phyloP scores from a whole-genome alignment of 371 early-diverging fungal genomes.

The Entomophthora muscae region DNA sequence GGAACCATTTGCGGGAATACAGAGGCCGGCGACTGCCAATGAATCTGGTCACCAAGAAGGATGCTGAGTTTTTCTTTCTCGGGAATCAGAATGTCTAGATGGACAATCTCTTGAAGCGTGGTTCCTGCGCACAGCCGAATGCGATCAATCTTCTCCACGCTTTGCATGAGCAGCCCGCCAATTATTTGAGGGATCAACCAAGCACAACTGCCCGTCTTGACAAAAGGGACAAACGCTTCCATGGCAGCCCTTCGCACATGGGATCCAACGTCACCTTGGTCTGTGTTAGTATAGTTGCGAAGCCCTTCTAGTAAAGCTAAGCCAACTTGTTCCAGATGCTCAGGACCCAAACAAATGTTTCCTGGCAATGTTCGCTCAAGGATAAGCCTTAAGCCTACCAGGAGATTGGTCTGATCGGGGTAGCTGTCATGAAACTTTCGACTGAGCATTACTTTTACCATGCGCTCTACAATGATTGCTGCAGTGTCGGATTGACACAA shows the following conservation, averaged over 20 bases:
- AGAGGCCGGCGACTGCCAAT: neutral
- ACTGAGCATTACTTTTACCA: neutral
- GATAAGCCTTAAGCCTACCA: neutral
- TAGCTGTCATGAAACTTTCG: neutral
- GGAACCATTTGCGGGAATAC: neutral
- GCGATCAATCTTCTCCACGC: slow-evolving; percentile 5
- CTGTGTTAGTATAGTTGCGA: slow-evolving; percentile 58
- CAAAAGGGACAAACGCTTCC: slow-evolving; percentile 20
- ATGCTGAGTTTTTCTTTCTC: neutral
- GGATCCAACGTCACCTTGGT: slow-evolving; percentile 90
- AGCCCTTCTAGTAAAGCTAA: neutral
- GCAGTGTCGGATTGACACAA: neutral
- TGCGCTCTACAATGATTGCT: neutral
- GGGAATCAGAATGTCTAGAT: neutral
- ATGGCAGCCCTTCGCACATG: slow-evolving; percentile 71
- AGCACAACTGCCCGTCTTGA: neutral
- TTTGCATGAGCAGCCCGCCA: neutral
- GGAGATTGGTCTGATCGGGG: neutral
- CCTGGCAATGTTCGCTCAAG: neutral
- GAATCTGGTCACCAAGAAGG: neutral
- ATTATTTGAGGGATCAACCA: neutral
- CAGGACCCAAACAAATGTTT: neutral
- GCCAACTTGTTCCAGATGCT: neutral
- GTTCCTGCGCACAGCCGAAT: neutral
- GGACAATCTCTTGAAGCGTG: neutral